Evolutionary conservation across 2,329 filamentous ascomycete species (phyloP), one percentile per base, ranked within the genome.

Genomic region (Mycogone perniciosa): DNA sequence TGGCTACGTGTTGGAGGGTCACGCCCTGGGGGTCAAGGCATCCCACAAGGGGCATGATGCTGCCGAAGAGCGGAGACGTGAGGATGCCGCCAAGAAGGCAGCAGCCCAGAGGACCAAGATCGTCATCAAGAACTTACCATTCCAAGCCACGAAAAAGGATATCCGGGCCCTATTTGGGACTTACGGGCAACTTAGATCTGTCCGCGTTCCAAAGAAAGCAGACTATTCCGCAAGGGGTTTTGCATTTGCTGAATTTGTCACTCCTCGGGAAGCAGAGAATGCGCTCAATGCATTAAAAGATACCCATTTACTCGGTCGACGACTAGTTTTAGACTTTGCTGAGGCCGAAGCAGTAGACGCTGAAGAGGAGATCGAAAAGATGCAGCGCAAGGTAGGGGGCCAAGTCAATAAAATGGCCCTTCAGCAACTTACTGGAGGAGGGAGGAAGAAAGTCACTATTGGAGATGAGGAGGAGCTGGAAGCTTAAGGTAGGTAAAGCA

Each of bases 111-210:
- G 83, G 59, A 96, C 91, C 44, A 97, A 97, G 78, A 86, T 99
- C 64, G 85, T 97, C 70, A 86, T 99, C 75, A 99, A 97, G 77
- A 99, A 99, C 74, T 74, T 99, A 69, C 92, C 93, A 20, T 99
- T 99, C 74, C 89, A 97, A 73, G 86, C 88, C 44, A 86, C 84
- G 48, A 96, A 96, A 75, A 93, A 95, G 69, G 93, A 99, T 66
- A 79, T 99, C 52, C 82, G 89, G 56, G 77, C 86, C 48, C 77
- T 97, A 39, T 91, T 97, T 66, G 84, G 88, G 55, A 84, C 89
- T 34, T 97, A 96, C 70, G 95, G 93, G 42, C 86, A 96, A 67
- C 81, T 99, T 56, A 86, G 89, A 63, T 92, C 90, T 48, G 89
- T 99, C 54, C 88, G 93, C 56, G 82, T 99, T 63, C 93, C 93